Evolutionary conservation across 2,329 filamentous ascomycete genomes (phyloP).

Genomic region (Nigrograna mackinnonii): DNA sequence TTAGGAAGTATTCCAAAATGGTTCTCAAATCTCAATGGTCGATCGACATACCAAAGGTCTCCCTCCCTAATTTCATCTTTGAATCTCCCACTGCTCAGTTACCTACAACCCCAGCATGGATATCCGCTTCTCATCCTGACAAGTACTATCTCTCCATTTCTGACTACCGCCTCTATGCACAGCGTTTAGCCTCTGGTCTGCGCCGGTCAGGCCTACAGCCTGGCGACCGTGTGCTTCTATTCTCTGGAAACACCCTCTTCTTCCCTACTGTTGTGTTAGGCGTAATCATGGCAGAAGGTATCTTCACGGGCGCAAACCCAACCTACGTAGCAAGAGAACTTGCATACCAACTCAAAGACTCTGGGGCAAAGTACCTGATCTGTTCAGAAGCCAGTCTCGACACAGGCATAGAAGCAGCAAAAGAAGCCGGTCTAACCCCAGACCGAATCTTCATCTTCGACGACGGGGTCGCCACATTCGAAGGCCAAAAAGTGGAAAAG

Average conservation of each 20-base stretch:
- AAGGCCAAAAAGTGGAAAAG: slow-evolving; percentile 40
- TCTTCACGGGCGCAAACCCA: slow-evolving; percentile 79
- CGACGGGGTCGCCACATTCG: slow-evolving; percentile 50
- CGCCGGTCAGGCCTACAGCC: slow-evolving; percentile 64
- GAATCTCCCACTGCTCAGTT: slow-evolving; percentile 52
- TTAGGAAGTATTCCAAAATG: too few species aligned
- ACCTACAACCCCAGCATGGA: slow-evolving; percentile 53
- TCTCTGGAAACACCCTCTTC: slow-evolving; percentile 73
- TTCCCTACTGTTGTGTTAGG: slow-evolving; percentile 73
- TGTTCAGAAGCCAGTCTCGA: slow-evolving; percentile 63
- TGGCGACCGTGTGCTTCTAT: slow-evolving; percentile 72
- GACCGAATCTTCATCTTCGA: slow-evolving; percentile 69
- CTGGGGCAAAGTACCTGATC: slow-evolving; percentile 68
- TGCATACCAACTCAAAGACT: slow-evolving; percentile 74
- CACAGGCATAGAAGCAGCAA: slow-evolving; percentile 68
- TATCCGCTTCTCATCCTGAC: slow-evolving; percentile 70
- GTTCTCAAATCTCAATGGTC: slow-evolving; percentile 56
- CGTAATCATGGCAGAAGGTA: slow-evolving; percentile 74
- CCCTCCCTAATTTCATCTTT: slow-evolving; percentile 54
- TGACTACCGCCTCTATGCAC: slow-evolving; percentile 70
- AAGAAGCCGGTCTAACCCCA: slow-evolving; percentile 57
- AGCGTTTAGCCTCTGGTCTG: slow-evolving; percentile 72
- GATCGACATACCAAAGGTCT: slow-evolving; percentile 50
- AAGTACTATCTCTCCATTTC: slow-evolving; percentile 67
- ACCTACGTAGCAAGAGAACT: slow-evolving; percentile 70